Evolutionary conservation across 306 rosid genomes (phyloP).

Genomic region (Casuarina equisetifolia): DNA sequence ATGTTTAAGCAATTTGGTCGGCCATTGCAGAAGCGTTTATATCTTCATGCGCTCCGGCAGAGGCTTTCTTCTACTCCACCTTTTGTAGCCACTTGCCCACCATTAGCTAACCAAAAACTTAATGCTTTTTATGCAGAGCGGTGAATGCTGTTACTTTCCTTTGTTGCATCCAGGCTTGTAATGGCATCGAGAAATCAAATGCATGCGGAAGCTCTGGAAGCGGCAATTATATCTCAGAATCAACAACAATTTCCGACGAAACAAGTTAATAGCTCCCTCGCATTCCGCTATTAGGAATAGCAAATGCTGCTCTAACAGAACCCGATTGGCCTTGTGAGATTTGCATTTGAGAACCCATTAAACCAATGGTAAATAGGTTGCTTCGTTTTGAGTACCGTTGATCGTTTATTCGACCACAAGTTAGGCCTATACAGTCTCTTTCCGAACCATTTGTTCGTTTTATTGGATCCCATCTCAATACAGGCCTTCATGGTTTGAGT

Average conservation of each 20-base stretch:
- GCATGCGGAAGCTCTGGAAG: not conserved
- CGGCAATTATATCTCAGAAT: not conserved
- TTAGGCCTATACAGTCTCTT: not conserved
- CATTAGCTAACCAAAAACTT: not conserved
- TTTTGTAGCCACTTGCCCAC: not conserved
- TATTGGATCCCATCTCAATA: not conserved
- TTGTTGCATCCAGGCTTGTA: not conserved
- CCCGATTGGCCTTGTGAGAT: not conserved
- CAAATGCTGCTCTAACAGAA: not conserved
- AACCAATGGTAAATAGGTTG: not conserved
- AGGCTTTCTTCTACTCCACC: too few species aligned
- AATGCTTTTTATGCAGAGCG: not conserved
- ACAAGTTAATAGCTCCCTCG: not conserved
- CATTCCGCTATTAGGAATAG: too few species aligned
- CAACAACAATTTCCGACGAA: not conserved
- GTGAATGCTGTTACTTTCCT: not conserved
- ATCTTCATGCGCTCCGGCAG: too few species aligned
- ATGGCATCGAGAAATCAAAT: not conserved
- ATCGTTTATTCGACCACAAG: not conserved
- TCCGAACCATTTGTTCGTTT: not conserved
- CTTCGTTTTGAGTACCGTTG: too few species aligned
- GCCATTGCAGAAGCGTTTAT: too few species aligned
- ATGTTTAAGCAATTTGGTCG: too few species aligned
- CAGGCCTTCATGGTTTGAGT: not conserved
- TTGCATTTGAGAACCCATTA: not conserved